These are phyloP conservation scores for Pseudogymnoascus sp. DNA, from an alignment of 2,329 filamentous ascomycete genomes.

Conservation along the genomic window DNA sequence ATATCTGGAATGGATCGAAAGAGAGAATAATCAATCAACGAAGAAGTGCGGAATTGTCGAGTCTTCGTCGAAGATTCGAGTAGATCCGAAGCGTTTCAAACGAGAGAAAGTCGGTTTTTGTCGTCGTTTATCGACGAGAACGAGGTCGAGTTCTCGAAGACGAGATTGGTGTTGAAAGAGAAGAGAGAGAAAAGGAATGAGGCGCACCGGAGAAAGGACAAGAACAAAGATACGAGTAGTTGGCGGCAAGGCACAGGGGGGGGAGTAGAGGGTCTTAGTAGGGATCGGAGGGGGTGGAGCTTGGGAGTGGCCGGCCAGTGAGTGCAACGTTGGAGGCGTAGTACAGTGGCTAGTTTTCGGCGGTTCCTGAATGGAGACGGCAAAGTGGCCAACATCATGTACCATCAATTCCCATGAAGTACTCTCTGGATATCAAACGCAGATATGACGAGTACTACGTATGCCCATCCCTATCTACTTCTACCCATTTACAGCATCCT, in stretches of 20 bases:
- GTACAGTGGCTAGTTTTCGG: not conserved
- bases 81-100: not conserved
- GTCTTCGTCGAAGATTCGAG: slow-evolving; percentile 8
- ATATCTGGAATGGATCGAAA: not conserved
- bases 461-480: not conserved
- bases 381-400: slow-evolving; percentile 1
- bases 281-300: not conserved
- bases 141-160: slow-evolving; percentile 5
- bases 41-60: not conserved
- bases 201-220: not conserved
- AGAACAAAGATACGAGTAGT: not conserved
- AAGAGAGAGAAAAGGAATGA: not conserved
- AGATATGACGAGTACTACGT: not conserved
- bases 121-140: slow-evolving; percentile 4
- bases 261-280: not conserved
- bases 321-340: not conserved
- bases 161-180: not conserved
- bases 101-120: not conserved
- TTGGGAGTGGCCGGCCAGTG: not conserved
- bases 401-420: not conserved
- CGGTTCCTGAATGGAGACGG: not conserved
- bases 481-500: not conserved
- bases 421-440: not conserved
- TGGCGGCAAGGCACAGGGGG: not conserved
- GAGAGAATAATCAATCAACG: slow-evolving; percentile 1